Evolutionary conservation across 1,139 yeast genomes (phyloP).

Genomic region (Yamadazyma spencermartinsiae): DNA sequence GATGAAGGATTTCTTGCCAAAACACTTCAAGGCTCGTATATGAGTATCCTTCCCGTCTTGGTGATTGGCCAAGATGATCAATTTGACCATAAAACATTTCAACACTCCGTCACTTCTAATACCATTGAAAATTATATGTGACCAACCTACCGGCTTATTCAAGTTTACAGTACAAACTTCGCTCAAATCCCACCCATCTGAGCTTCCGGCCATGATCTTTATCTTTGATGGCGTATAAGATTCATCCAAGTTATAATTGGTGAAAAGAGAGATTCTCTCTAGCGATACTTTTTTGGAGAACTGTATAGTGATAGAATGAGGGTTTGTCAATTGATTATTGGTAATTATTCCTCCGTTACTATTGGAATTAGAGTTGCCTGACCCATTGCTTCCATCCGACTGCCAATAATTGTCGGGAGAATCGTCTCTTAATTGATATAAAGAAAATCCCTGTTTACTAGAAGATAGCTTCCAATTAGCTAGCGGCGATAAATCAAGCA

Average conservation of each 20-base stretch:
- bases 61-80: constrained; percentile 77
- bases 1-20: constrained; percentile 33
- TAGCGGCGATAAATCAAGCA: constrained; percentile 72
- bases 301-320: constrained; percentile 79
- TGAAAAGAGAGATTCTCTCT: constrained; percentile 69
- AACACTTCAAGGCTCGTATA: constrained; percentile 62
- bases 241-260: constrained; percentile 72
- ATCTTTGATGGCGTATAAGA: constrained; percentile 87
- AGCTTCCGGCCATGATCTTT: constrained; percentile 75
- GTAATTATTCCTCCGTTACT: constrained; percentile 26
- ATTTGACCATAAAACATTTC: constrained; percentile 70
- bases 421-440: constrained; percentile 71
- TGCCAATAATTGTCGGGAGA: constrained; percentile 86
- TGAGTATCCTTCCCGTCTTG: constrained; percentile 98
- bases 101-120: constrained; percentile 59
- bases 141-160: constrained; percentile 85
- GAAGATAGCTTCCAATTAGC: constrained; percentile 90
- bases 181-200: constrained; percentile 74
- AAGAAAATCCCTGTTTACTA: constrained; percentile 69
- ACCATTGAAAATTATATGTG: constrained; percentile 65
- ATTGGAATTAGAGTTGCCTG: constrained; percentile 22
- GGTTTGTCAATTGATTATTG: constrained; percentile 56
- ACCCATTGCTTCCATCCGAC: constrained; percentile 70
- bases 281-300: constrained; percentile 78
- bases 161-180: constrained; percentile 71